Conservation (phyloP, 2,329 filamentous ascomycete species). For the Alternaria sp. region DNA sequence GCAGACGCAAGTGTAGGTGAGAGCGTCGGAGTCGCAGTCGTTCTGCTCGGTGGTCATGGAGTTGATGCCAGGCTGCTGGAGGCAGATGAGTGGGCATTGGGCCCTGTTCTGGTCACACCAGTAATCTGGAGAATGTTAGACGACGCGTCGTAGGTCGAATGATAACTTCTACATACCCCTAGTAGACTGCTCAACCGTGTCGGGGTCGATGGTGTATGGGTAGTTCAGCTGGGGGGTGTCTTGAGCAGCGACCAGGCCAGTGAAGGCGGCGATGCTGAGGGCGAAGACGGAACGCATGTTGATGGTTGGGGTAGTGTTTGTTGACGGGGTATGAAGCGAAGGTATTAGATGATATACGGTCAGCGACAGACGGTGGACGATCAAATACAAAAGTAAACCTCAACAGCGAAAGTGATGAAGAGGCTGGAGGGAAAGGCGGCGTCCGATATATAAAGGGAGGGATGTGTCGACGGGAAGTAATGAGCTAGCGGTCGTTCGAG, state of each 20-base stretch:
- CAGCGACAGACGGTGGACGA: conserved; percentile 31
- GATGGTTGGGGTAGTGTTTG: conserved; percentile 18
- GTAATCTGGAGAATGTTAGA: conserved; percentile 51
- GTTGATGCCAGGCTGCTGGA: conserved; percentile 60
- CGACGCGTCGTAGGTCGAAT: background rate
- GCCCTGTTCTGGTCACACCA: conserved; percentile 72
- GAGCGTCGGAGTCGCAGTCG: conserved; percentile 67
- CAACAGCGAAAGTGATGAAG: conserved; percentile 40
- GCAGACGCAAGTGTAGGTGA: conserved; percentile 78
- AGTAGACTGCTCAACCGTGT: conserved; percentile 60
- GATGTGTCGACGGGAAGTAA: conserved; percentile 24
- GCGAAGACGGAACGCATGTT: conserved; percentile 58
- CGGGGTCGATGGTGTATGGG: conserved; percentile 65
- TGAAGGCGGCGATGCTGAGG: conserved; percentile 59
- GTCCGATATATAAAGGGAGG: conserved; percentile 38
- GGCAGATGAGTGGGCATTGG: conserved; percentile 75
- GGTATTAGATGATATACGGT: conserved; percentile 23
- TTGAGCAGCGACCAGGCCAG: conserved; percentile 61
- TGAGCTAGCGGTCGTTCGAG: conserved; percentile 23
- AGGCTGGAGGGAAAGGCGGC: conserved; percentile 19
- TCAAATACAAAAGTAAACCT: conserved; percentile 7
- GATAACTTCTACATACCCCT: conserved; percentile 56
- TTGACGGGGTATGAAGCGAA: conserved; percentile 11
- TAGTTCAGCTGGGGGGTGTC: conserved; percentile 32
- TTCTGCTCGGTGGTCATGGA: conserved; percentile 62